Base-by-base conservation (phyloP, 192 early-diverging fungal species). In the Backusella tuberculispora region DNA sequence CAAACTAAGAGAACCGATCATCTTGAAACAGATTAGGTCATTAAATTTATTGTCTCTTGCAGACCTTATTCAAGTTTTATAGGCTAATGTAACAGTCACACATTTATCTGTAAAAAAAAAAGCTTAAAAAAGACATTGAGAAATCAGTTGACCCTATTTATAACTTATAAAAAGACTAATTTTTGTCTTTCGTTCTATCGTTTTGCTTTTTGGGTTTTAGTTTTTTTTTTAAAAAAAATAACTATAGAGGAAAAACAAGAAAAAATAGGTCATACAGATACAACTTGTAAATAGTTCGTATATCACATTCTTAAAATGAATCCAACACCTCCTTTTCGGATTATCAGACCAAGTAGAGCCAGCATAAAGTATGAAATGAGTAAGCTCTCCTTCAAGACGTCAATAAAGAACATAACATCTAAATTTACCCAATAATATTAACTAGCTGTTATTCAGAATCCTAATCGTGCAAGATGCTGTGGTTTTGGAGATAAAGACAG, bases 401-500 rank as follows among this genome's bases (percentile, higher is more conserved):
- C 21, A 60, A 12, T 60, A 60, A 10, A 60, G 19, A 37, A 38
- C 15, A 3, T 34, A 71, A 40, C 17, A 42, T 74, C n/a, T 66
- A 48, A 60, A 60, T 26, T 12, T 9, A 26, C 53, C 76, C 87
- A 8, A 42, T 14, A 42, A 44, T 12, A 38, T 21, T 43, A 40
- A 12, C 9, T 37, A 76, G 76, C 80, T 12, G 88, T 93, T 43
- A 74, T 85, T 9, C 91, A 93, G 73, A 86, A 93, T 64, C 91
- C 91, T 9, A 72, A 84, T 15, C 83, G 85, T 24, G 91, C 91
- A 14, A 84, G 91, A 19, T 92, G 91, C 85, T 93, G 92, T 74
- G 92, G 92, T 34, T 93, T 91, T 46, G 90, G 90, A 9, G 91
- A 93, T 60, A 93, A 93, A 75, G 92, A 93, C 78, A 87, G 91